Conservation (phyloP, 345 rosid genomes). For the Brassica carinata region DNA sequence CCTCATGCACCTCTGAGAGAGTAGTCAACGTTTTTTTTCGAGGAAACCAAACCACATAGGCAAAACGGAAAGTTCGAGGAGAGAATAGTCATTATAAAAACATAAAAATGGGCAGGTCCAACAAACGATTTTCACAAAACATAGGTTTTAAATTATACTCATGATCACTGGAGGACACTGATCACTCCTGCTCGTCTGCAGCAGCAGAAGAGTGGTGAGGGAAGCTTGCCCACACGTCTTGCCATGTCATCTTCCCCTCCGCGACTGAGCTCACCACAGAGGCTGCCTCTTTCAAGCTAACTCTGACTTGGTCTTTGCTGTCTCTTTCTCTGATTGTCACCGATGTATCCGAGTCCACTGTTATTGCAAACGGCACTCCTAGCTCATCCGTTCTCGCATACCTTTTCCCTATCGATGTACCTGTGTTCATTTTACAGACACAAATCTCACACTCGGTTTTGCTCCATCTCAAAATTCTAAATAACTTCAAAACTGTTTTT, state of each 20-base stretch:
- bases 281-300: constrained; percentile 66
- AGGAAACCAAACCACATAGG: background rate
- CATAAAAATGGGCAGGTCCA: background rate
- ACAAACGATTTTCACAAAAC: constrained; percentile 16
- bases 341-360: constrained; percentile 70
- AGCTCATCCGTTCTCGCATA: constrained; percentile 96
- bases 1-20: too few relatives aligned
- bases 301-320: constrained; percentile 90
- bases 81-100: background rate
- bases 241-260: constrained; percentile 76
- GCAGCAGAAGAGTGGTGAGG: constrained; percentile 73
- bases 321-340: constrained; percentile 94
- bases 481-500: background rate
- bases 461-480: background rate
- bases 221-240: constrained; percentile 67
- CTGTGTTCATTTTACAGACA: constrained; percentile 45
- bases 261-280: constrained; percentile 63
- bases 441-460: background rate
- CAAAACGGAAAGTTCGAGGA: background rate
- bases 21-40: too few relatives aligned
- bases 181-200: constrained; percentile 46
- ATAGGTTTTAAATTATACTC: background rate
- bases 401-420: constrained; percentile 90
- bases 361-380: constrained; percentile 94
- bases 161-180: constrained; percentile 3